Evolutionary conservation across 352 stramenopile genomes (phyloP), one percentile per base, ranked within the genome.

Genomic region (Phytophthora fragariae): DNA sequence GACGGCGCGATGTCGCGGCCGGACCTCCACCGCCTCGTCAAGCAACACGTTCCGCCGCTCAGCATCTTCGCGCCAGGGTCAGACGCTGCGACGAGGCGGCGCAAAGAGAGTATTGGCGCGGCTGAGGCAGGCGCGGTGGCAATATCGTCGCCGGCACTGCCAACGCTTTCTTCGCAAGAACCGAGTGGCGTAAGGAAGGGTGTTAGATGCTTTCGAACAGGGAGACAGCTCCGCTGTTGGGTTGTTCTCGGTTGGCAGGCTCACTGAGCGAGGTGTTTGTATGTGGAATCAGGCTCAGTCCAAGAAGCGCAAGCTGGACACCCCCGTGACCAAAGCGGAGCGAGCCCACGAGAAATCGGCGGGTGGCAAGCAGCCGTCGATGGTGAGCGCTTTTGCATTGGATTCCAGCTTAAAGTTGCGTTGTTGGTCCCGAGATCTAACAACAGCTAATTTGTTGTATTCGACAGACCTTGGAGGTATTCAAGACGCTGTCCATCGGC

Each of bases 21-120:
- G 3, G 83, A 91, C 37, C 80, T 91, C 24, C 58, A 85, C 52
- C 63, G 68, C 1, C 65, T 88, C 15, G 82, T 81, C 9, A 80
- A 79, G 65, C 83, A 83, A 63, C 86, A 94, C 62, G 81, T 93
- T 41, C 89, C 88, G 7, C 85, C 86, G 17, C 64, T 92, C 7
- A 88, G 82, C 59, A 88, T 92, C 31, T 94, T 94, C 50, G 64
- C 72, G 27, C 35, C 73, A 39, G 44, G 73, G 4, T 79, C 80
- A 31, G 57, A 70, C 52, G 50, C 68, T 29, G 55, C 47, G 21
- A 29, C 19, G 9, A 35, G 27, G n/a, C 47, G 31, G 56, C 39
- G 54, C 8, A 73, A 63, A 53, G 52, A 47, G 24, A 65, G 41
- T 6, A 15, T 71, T 8, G 44, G 47, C 8, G 50, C 15, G 12